Conservation (phyloP, 495 filamentous ascomycete genomes). For the Penicillium coffeae region DNA sequence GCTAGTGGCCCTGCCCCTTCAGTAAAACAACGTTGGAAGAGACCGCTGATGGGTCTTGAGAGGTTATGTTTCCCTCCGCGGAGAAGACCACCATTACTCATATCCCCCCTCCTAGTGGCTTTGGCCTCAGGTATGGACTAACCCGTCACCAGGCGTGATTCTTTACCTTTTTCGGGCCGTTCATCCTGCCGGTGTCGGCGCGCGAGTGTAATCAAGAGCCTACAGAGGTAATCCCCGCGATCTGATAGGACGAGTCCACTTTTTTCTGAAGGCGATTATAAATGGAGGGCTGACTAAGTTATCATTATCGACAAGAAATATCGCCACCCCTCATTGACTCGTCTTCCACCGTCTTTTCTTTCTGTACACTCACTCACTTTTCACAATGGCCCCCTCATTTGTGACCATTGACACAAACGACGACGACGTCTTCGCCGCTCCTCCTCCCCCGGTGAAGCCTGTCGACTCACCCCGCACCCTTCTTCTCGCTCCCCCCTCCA, state of each 20-base stretch:
- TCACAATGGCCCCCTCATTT: constrained; percentile 36
- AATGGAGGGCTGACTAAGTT: constrained; percentile 21
- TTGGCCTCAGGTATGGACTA: not conserved
- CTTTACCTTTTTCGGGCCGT: constrained; percentile 3
- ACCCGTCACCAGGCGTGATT: not conserved
- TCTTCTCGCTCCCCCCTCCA: constrained; percentile 70
- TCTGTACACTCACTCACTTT: not conserved
- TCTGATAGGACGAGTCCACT: constrained; percentile 13
- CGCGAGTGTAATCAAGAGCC: not conserved
- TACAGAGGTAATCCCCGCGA: constrained; percentile 9
- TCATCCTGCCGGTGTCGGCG: not conserved
- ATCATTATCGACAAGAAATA: constrained; percentile 21
- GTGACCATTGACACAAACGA: constrained; percentile 45
- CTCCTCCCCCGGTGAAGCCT: constrained; percentile 21
- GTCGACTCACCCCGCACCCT: constrained; percentile 49
- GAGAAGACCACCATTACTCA: constrained; percentile 5
- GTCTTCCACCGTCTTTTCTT: constrained; percentile 6
- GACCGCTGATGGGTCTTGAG: too few species aligned
- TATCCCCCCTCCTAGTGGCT: not conserved
- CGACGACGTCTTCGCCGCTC: constrained; percentile 36
- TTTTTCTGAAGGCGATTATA: constrained; percentile 11
- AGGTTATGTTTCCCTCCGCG: too few species aligned
- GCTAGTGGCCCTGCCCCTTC: too few species aligned
- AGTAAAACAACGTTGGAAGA: too few species aligned
- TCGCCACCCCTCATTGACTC: constrained; percentile 25